A percentile compares a stretch with the other conserved stretches of the same genome.
Evolutionary conservation across 305 asterid genomes (phyloP).

Genomic region (Solanum hybrid): DNA sequence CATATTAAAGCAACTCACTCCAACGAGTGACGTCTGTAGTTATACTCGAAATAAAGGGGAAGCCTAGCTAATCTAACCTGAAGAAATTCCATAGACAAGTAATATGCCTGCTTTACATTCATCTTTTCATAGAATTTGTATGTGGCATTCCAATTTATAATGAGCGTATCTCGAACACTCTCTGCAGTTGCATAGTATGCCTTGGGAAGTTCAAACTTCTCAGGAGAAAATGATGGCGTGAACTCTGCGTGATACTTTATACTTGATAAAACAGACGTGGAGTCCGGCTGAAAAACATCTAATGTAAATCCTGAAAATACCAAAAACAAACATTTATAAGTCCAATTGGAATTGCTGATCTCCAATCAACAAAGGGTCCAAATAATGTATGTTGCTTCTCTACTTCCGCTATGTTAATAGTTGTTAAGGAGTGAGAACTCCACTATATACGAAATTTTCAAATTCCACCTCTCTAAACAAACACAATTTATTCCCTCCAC

Average conservation of each 20-base stretch:
- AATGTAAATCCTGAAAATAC: constrained; percentile 27
- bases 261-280: constrained; percentile 43
- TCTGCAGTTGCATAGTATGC: constrained; percentile 52
- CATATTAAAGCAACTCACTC: not conserved
- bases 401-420: not conserved
- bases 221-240: constrained; percentile 52
- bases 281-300: constrained; percentile 40
- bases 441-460: not conserved
- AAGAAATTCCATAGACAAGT: constrained; percentile 60
- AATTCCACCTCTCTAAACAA: not conserved
- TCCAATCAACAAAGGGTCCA: not conserved
- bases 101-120: constrained; percentile 49
- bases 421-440: not conserved
- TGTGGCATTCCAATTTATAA: constrained; percentile 49
- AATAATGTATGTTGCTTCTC: not conserved
- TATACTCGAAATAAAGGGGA: not conserved
- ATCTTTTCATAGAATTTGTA: constrained; percentile 35
- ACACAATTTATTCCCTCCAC: not conserved
- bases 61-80: constrained; percentile 25
- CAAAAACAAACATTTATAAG: not conserved
- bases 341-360: not conserved
- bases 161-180: constrained; percentile 56
- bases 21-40: not conserved
- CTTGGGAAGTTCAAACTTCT: constrained; percentile 41
- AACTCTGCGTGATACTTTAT: constrained; percentile 56